A percentile compares a stretch with the other conserved stretches of the same genome.
phyloP scores from a whole-genome alignment of 805 yeast genomes.

The Candida hungchunana region DNA sequence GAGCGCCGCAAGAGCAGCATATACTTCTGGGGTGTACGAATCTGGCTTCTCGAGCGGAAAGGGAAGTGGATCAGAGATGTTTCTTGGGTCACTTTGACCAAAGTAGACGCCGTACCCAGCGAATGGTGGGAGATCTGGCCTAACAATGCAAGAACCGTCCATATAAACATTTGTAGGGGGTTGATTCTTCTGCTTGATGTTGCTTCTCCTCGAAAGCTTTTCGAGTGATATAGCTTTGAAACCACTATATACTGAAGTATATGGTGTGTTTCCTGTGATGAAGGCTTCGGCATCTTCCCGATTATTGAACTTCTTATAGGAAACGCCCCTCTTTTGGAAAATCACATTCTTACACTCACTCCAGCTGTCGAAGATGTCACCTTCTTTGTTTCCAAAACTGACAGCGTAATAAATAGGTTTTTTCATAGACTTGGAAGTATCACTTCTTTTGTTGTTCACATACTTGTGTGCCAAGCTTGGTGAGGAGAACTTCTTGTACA shows the following conservation, averaged over 20 bases:
- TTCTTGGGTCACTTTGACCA: slow-evolving; percentile 51
- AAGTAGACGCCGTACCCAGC: slow-evolving; percentile 74
- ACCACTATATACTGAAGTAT: too few relatives aligned
- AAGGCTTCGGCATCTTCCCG: slow-evolving; percentile 11
- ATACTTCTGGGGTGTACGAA: slow-evolving; percentile 72
- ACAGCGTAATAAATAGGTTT: slow-evolving; percentile 28
- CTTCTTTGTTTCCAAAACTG: slow-evolving; percentile 24
- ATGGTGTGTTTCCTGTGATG: slow-evolving; percentile 6
- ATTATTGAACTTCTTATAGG: slow-evolving; percentile 39
- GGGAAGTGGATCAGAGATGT: slow-evolving; percentile 49
- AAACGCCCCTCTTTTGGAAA: slow-evolving; percentile 32
- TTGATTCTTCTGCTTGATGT: slow-evolving; percentile 14
- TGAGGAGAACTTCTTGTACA: slow-evolving; percentile 40
- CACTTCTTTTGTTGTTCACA: slow-evolving; percentile 16
- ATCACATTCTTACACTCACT: slow-evolving; percentile 28
- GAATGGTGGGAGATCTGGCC: slow-evolving; percentile 38
- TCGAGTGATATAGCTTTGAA: too few relatives aligned
- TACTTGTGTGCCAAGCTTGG: slow-evolving; percentile 46
- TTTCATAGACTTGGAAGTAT: neutral
- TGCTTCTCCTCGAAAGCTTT: too few relatives aligned
- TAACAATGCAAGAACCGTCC: slow-evolving; percentile 65
- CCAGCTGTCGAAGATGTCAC: slow-evolving; percentile 31
- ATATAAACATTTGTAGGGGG: slow-evolving; percentile 43
- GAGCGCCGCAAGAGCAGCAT: slow-evolving; percentile 58
- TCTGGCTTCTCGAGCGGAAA: slow-evolving; percentile 65